A percentile compares a stretch with the other conserved stretches of the same genome.
These are phyloP conservation scores for Arabidopsis hybrid DNA, from an alignment of 441 rosid species.

Conservation along the genomic window DNA sequence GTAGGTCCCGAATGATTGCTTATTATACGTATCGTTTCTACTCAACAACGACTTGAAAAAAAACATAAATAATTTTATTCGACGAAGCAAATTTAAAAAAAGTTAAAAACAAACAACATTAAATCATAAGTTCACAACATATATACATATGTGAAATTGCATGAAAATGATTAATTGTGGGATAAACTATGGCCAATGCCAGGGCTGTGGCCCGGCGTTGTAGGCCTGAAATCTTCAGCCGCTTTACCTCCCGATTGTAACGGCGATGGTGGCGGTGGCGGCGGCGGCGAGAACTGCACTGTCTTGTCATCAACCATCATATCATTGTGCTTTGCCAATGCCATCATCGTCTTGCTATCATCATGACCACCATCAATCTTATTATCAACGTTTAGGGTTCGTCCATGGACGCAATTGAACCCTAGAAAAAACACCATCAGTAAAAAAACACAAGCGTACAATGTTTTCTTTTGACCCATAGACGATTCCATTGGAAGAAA, in stretches of 20 bases:
- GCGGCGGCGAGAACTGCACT: conserved; percentile 26
- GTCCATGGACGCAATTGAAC: conserved; percentile 38
- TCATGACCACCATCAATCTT: conserved; percentile 4
- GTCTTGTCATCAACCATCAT: neutral
- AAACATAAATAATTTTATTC: conserved; percentile 27
- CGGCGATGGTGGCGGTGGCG: neutral
- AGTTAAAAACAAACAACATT: neutral
- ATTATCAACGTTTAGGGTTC: conserved; percentile 33
- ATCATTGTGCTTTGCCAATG: neutral
- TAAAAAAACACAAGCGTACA: conserved; percentile 30
- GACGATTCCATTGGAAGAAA: conserved; percentile 33
- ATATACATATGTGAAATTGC: conserved; percentile 16
- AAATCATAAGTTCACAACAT: conserved; percentile 19
- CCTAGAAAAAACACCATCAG: conserved; percentile 36
- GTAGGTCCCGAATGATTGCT: conserved; percentile 12
- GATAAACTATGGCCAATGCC: conserved; percentile 46
- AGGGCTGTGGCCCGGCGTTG: conserved; percentile 52
- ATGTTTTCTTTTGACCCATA: conserved; percentile 46
- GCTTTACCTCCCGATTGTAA: conserved; percentile 31
- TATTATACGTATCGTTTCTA: conserved; percentile 18
- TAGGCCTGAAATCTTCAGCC: conserved; percentile 53
- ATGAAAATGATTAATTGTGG: conserved; percentile 28
- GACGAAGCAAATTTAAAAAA: conserved; percentile 20
- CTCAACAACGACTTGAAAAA: conserved; percentile 6
- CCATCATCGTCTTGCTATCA: conserved; percentile 25